Conservation (phyloP, 495 filamentous ascomycete genomes). For the Cercophora newfieldiana region DNA sequence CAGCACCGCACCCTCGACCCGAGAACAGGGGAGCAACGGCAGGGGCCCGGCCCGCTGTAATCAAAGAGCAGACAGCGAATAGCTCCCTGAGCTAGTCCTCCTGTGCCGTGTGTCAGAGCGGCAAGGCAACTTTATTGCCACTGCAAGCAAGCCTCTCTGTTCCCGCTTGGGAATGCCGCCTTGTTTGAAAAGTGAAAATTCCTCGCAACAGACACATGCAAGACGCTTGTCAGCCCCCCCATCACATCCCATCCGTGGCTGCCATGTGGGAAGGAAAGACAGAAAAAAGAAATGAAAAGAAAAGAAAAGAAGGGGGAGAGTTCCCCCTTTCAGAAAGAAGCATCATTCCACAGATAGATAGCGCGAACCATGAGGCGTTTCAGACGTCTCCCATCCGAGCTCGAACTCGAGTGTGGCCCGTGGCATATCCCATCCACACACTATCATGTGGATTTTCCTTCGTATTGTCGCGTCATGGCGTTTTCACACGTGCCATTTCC, state of each 20-base stretch:
- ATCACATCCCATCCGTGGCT: background rate
- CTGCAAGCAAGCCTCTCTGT: background rate
- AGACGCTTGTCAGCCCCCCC: background rate
- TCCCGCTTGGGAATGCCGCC: background rate
- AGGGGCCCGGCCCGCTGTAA: background rate
- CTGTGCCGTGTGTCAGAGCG: too few relatives aligned
- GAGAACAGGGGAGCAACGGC: background rate
- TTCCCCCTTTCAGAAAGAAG: background rate
- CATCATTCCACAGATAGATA: background rate
- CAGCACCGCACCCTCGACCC: background rate
- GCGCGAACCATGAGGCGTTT: too few relatives aligned
- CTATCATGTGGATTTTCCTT: background rate
- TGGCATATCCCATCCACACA: background rate
- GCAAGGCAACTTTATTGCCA: background rate
- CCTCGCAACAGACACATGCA: background rate
- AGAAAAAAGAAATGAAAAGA: too few relatives aligned
- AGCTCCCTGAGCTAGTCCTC: too few relatives aligned
- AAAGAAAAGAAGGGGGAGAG: too few relatives aligned
- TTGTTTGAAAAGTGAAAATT: too few relatives aligned
- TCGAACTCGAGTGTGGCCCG: background rate
- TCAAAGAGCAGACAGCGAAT: background rate
- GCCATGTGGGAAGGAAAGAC: background rate
- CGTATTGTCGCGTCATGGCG: background rate
- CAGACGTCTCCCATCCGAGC: background rate
- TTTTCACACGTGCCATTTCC: background rate